Evolutionary conservation across 129 eudicot species (phyloP), one percentile per base, ranked within the genome.

Genomic region (Centrapalus pauciflorus): DNA sequence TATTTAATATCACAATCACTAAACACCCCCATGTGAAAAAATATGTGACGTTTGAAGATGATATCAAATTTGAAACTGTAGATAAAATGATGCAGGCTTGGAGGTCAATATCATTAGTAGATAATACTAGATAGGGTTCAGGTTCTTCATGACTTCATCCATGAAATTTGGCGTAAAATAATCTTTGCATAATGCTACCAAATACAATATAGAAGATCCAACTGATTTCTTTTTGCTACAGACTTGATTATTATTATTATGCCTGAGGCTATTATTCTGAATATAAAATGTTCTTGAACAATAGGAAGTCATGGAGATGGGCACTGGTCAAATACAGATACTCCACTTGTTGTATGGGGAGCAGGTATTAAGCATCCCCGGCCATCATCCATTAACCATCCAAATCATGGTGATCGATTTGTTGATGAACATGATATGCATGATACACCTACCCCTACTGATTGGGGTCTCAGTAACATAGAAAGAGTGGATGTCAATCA

Each of bases 301-400:
- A 59, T 67, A 94, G 99, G 99, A 55, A 94, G 99, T 72, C 99
- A 89, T 64, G 97, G 99, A 77, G 99, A 94, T 74, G 99, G 99
- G 51, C 99, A 94, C 45, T 93, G 86, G 63, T 71, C 99, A 46
- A 84, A 82, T 83, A 94, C 97, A 59, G 95, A 89, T 55, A 89
- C 99, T 12, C 99, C 99, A 34, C 99, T 94, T 66, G 97, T 94
- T 76, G 97, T 75, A 68, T 94, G 97, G 99, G 99, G 99, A 77
- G 99, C 99, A 28, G 99, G 99, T 75, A 82, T 94, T 23, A 75
- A 82, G 63, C 67, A 75, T 77, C 90, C 99, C 33, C 78, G 33
- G 77, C 85, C 86, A 3, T 62, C 69, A 50, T 82, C 89, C 29
- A 63, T 74, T 60, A 72, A 72, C 34, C 77, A 89, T 73, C 59